Evolutionary conservation across 2,329 filamentous ascomycete species (phyloP).

Genomic region (Claviceps capensis): DNA sequence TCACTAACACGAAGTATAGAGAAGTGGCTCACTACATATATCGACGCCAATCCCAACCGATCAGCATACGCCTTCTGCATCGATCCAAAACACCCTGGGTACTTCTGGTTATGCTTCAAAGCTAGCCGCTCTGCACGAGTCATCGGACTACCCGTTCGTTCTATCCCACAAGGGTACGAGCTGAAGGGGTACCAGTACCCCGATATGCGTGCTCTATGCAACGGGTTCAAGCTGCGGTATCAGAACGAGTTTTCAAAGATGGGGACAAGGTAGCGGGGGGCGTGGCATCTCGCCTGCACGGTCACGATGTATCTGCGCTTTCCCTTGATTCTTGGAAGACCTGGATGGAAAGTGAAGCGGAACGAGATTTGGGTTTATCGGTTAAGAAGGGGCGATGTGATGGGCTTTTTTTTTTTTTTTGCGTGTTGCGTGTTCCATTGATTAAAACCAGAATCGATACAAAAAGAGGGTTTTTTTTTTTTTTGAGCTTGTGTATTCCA

Average conservation of each 20-base stretch:
- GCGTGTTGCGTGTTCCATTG: too few species aligned
- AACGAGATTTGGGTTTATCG: too few species aligned
- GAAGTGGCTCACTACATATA: constrained; percentile 91
- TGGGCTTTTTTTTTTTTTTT: too few species aligned
- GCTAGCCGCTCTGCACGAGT: constrained; percentile 62
- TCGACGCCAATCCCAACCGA: constrained; percentile 86
- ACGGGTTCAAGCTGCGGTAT: constrained; percentile 85
- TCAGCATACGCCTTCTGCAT: constrained; percentile 94
- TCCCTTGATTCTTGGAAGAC: too few species aligned
- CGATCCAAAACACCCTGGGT: constrained; percentile 80
- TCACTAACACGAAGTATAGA: constrained; percentile 36
- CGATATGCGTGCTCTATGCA: constrained; percentile 88
- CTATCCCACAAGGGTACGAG: constrained; percentile 88
- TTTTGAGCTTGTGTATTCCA: too few species aligned
- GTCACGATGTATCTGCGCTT: too few species aligned
- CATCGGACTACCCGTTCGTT: constrained; percentile 72
- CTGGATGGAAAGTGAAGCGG: neutral
- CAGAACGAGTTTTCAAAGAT: constrained; percentile 52
- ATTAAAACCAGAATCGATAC: too few species aligned
- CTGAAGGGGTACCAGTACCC: constrained; percentile 80
- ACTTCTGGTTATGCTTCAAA: constrained; percentile 96
- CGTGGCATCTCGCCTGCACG: too few species aligned
- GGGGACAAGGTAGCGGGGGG: constrained; percentile 19
- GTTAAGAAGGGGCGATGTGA: too few species aligned
- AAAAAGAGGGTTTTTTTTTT: too few species aligned